Conservation (phyloP, 495 filamentous ascomycete genomes). For the Annulohypoxylon moriforme region DNA sequence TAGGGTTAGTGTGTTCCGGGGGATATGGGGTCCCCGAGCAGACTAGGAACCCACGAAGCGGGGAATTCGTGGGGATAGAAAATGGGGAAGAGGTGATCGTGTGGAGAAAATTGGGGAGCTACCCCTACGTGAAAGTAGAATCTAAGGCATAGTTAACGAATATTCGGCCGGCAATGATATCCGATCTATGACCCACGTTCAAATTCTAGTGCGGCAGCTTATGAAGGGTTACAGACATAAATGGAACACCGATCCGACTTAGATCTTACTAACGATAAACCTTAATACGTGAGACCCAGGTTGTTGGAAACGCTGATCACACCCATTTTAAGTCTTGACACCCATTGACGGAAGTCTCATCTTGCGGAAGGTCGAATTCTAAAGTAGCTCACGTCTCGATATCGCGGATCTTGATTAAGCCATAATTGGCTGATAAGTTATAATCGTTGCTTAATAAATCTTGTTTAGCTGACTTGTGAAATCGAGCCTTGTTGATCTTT, state of each 20-base stretch:
- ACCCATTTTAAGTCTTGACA: background rate
- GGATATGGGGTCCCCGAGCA: background rate
- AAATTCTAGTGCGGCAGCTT: background rate
- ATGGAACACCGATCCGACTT: conserved; percentile 8
- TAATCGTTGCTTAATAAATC: no score
- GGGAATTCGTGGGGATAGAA: background rate
- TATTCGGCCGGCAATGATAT: conserved; percentile 20
- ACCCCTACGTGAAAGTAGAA: conserved; percentile 8
- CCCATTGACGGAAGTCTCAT: background rate
- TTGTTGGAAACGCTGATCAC: conserved; percentile 22
- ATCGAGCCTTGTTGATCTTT: no score
- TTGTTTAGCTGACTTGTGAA: no score
- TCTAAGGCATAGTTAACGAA: background rate
- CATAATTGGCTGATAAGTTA: background rate
- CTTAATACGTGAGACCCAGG: conserved; percentile 24
- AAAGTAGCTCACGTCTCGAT: conserved; percentile 1
- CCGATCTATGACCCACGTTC: conserved; percentile 19
- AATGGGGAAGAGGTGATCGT: conserved; percentile 5
- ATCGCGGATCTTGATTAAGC: background rate
- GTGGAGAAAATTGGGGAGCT: conserved; percentile 6
- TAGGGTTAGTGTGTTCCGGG: background rate
- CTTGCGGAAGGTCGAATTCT: background rate
- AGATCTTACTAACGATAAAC: background rate
- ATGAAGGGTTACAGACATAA: background rate
- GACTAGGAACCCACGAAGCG: background rate